Percentiles rank a stretch among this genome's conserved stretches.
phyloP scores from a whole-genome alignment of 371 early-diverging fungal species.

The Basidiobolus meristosporus region DNA sequence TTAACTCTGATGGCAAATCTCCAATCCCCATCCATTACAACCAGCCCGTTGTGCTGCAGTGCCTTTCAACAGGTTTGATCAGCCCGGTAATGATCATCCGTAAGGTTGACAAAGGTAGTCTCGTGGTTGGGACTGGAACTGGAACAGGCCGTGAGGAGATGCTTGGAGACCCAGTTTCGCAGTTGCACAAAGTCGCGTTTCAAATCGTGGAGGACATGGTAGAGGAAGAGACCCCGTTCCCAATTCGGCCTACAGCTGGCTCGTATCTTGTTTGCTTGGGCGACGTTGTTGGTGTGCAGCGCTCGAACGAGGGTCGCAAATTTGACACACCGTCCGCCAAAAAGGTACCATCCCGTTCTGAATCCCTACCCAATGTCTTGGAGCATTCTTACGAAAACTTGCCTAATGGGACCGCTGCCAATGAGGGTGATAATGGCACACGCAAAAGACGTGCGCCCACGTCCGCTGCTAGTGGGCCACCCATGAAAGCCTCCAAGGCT shows the following conservation, averaged over 20 bases:
- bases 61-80: constrained; percentile 59
- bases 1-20: constrained; percentile 6
- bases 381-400: too few relatives aligned
- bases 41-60: constrained; percentile 63
- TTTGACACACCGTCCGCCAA: too few relatives aligned
- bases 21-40: constrained; percentile 60
- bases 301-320: constrained; percentile 32
- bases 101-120: constrained; percentile 63
- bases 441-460: too few relatives aligned
- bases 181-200: constrained; percentile 80
- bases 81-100: constrained; percentile 69
- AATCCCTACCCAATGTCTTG: too few relatives aligned
- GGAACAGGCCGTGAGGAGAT: constrained; percentile 5
- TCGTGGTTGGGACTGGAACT: constrained; percentile 57
- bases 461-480: too few relatives aligned
- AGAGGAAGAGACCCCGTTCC: too few relatives aligned
- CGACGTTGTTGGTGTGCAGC: constrained; percentile 55
- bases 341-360: too few relatives aligned
- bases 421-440: too few relatives aligned
- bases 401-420: too few relatives aligned
- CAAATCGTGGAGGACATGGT: too few relatives aligned
- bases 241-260: constrained; percentile 20
- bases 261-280: constrained; percentile 51
- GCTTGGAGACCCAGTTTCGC: constrained; percentile 61
- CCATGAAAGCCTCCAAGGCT: too few relatives aligned